Base-by-base conservation (phyloP, 768 basidiomycete species). In the Panaeolus papilionaceus region DNA sequence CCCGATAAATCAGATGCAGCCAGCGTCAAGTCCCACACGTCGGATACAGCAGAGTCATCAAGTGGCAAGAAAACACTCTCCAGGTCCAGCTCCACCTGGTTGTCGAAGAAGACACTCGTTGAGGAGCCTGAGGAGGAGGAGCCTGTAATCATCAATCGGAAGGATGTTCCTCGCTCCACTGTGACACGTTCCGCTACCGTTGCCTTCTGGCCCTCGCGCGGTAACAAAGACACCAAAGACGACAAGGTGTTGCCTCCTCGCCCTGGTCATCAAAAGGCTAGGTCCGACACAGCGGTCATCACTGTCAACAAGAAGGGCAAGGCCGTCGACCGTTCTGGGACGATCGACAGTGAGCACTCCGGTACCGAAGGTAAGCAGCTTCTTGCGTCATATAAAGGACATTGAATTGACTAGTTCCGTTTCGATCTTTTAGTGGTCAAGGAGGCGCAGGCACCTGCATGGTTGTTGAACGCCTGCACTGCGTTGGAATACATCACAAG, bases 401-500 rank as follows among this genome's bases (percentile, higher is more conserved):
- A n/a, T 63, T 45, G 67, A 58, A 51, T 23, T 67, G 44, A 67
- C 47, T 64, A 54, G 61, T 64, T 54, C 40, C 45, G 28, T 33
- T 66, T 44, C 42, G 47, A 33, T 45, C 54, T 49, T 39, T 33
- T 67, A 77, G 77, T 74, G 10, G 78, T 79, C 4, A 79, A 80
- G 3, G 80, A 86, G 8, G 81, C 85, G 16, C 86, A 91, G 67
- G 92, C 88, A 11, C 92, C 92, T 0, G 79, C 87, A 0, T 94
- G 92, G 92, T 83, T 94, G 18, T 74, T 94, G 66, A 93, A 92
- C 72, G 92, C 92, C 1, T 89, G 89, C 71, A 87, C 83, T 61
- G 92, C 92, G 10, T 83, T 94, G 68, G 91, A 92, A 64, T 91
- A 85, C 78, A 86, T 94, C 64, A 87, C 87, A 10, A 85, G 82